Evolutionary conservation across 2,329 filamentous ascomycete genomes (phyloP).

Genomic region (Akanthomyces lecanii): DNA sequence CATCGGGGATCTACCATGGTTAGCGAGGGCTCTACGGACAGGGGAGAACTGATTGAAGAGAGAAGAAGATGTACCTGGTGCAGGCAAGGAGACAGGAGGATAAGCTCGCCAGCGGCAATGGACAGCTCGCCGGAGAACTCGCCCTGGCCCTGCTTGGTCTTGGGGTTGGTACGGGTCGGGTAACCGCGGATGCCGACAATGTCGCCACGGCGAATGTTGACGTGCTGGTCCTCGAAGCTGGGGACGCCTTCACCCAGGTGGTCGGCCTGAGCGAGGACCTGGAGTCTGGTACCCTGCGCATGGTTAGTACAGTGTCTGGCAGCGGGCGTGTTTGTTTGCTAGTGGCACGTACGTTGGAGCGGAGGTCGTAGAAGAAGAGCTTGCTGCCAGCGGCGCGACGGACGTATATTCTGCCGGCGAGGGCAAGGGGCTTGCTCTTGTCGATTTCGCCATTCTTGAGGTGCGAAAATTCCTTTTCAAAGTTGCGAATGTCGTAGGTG

Average conservation of each 20-base stretch:
- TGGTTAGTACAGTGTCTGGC: background rate
- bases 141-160: slow-evolving; percentile 78
- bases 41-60: slow-evolving; percentile 19
- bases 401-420: slow-evolving; percentile 86
- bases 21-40: slow-evolving; percentile 35
- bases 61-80: slow-evolving; percentile 53
- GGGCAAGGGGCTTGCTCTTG: slow-evolving; percentile 68
- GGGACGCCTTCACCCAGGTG: slow-evolving; percentile 62
- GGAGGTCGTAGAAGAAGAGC: slow-evolving; percentile 80
- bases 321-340: background rate
- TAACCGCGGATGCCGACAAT: slow-evolving; percentile 62
- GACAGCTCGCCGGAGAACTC: slow-evolving; percentile 71
- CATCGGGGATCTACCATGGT: slow-evolving; percentile 56
- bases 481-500: slow-evolving; percentile 76
- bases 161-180: slow-evolving; percentile 68
- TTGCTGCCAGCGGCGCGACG: slow-evolving; percentile 79
- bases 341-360: slow-evolving; percentile 29
- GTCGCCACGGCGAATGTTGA: slow-evolving; percentile 84
- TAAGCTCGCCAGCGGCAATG: slow-evolving; percentile 83
- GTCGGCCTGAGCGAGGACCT: slow-evolving; percentile 89
- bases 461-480: slow-evolving; percentile 69
- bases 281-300: slow-evolving; percentile 60
- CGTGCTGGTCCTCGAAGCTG: slow-evolving; percentile 82
- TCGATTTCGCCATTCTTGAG: slow-evolving; percentile 85
- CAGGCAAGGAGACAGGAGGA: slow-evolving; percentile 84